A percentile compares a stretch with the other conserved stretches of the same genome.
Evolutionary conservation across 2,329 filamentous ascomycete genomes (phyloP).

Genomic region (Colletotrichum magnum): DNA sequence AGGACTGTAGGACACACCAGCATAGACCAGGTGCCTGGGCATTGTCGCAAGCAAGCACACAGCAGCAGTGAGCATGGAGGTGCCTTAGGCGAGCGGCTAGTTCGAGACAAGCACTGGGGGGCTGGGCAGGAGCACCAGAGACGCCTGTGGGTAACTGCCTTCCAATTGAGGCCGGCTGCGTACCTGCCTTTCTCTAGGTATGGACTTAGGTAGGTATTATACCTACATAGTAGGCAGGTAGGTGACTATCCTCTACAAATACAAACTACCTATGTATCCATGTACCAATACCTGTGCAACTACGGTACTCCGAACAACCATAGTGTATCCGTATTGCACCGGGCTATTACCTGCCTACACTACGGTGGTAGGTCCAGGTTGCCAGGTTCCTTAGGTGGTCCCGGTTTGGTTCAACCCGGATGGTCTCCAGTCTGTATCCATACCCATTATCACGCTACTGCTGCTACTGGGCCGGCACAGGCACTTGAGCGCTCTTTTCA

Average conservation of each 20-base stretch:
- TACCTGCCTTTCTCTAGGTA: no score
- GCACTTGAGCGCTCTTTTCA: slow-evolving; percentile 26
- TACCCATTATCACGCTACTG: slow-evolving; percentile 14
- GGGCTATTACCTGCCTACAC: no score
- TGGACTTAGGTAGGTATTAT: no score
- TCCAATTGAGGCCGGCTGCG: background rate
- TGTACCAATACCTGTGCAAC: no score
- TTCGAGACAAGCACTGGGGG: slow-evolving; percentile 22
- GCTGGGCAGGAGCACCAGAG: background rate
- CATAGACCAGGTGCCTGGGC: background rate
- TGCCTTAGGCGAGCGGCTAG: slow-evolving; percentile 4
- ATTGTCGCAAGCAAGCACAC: background rate
- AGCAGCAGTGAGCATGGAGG: slow-evolving; percentile 7
- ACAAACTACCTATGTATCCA: no score
- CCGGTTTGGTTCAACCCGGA: slow-evolving; percentile 19
- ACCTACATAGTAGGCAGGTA: no score
- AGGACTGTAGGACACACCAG: background rate
- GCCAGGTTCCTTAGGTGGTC: background rate
- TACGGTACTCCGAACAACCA: no score
- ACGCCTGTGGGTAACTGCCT: background rate
- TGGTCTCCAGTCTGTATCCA: slow-evolving; percentile 6
- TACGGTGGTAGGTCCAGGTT: no score
- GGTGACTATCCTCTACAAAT: no score
- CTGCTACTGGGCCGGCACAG: slow-evolving; percentile 32
- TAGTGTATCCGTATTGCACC: no score